Evolutionary conservation across 2,329 filamentous ascomycete genomes (phyloP), one percentile per base, ranked within the genome.

Genomic region (Chlorencoelia australis): DNA sequence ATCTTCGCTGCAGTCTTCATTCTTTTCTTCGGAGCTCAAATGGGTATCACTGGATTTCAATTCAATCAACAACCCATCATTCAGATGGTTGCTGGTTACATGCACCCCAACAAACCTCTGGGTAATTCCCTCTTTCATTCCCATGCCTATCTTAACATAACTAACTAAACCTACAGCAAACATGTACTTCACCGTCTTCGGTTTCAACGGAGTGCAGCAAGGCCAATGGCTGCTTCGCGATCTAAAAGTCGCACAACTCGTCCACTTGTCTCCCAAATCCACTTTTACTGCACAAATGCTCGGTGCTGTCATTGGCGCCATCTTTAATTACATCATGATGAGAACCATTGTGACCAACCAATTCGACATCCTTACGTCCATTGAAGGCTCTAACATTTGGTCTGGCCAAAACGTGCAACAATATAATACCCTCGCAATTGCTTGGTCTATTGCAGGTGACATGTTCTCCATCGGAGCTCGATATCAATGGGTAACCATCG

Each of bases 171-270:
- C 15, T 29, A 15, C 22, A 4, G 75, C 78, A 30, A 79, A 82
- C 69, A 84, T 46, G 35, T 70, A 83, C 63, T 83, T 84, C 63
- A 82, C 82, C 57, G 79, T 76, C 43, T 84, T 79, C 49, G 75
- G 75, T 33, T 66, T 64, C 46, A 67, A 67, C 52, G 54, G 61
- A 35, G 57, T 62, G 18, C 60, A 54, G 38, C 65, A 68, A 40
- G 64, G 60, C 2, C 57, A 68, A 16, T 54, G 55, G 4, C 67
- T 66, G 40, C 55, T 65, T 3, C 57, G 59, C 3, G 65, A 69
- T 45, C 60, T 70, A 49, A 71, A 70, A 45, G 55, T 70, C n/a
- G 68, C 64, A 10, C 62, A 66, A 48, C 64, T 65, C 41, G 67
- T 62, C 65, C 38, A 64, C 59, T 5, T 59, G 65, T 18, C 54